Conservation (phyloP, 208 protist genomes). For the Trypanosomatidae sp. region DNA sequence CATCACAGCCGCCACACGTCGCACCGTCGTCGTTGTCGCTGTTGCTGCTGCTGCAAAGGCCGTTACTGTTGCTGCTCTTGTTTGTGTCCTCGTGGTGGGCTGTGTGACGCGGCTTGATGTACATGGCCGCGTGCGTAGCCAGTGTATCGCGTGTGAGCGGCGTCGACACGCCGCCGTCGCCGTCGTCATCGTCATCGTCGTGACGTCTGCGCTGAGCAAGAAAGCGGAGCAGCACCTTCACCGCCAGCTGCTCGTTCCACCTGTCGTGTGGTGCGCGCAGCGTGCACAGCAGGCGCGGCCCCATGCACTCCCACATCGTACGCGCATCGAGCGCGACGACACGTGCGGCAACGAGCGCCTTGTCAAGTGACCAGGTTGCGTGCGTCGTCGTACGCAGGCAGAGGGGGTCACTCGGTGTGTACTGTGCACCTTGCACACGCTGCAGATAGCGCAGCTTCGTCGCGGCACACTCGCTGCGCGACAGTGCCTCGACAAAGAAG, state of each 20-base stretch:
- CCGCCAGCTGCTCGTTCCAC: conserved; percentile 80
- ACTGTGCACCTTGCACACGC: neutral
- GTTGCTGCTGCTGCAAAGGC: too few species aligned
- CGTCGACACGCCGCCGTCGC: too few species aligned
- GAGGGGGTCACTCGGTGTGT: too few species aligned
- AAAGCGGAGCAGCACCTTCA: conserved; percentile 45
- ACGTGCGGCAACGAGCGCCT: conserved; percentile 23
- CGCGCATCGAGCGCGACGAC: conserved; percentile 53
- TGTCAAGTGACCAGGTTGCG: too few species aligned
- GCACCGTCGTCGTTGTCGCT: neutral
- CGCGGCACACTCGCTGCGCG: neutral
- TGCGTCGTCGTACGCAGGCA: too few species aligned
- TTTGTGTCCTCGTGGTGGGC: too few species aligned
- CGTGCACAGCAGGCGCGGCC: conserved; percentile 7
- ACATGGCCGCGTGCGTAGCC: too few species aligned
- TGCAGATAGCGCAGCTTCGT: conserved; percentile 46
- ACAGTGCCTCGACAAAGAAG: neutral
- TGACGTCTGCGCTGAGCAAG: conserved; percentile 3
- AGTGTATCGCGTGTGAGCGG: too few species aligned
- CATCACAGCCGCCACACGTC: neutral
- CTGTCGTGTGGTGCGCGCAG: conserved; percentile 20
- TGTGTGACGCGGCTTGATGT: too few species aligned
- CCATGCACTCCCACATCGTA: conserved; percentile 61
- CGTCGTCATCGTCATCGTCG: too few species aligned
- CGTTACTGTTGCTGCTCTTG: too few species aligned